Percentiles rank a stretch among this genome's conserved stretches.
Conservation (phyloP, 257 asterid genomes). For the Perilla frutescens region DNA sequence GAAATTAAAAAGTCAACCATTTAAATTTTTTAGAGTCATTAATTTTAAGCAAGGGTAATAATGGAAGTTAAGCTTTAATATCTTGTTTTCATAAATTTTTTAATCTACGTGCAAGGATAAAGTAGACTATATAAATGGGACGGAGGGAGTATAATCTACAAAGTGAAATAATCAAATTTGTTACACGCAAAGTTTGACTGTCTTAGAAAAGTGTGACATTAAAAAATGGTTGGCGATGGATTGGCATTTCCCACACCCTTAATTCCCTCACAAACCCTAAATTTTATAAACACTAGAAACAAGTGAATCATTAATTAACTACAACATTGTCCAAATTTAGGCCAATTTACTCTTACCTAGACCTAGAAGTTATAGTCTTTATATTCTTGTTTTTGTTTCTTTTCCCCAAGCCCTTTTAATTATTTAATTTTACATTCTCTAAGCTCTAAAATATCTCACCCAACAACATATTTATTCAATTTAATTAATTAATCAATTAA, state of each 20-base stretch:
- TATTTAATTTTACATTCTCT: slow-evolving; percentile 7
- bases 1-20: too few relatives aligned
- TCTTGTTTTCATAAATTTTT: too few relatives aligned
- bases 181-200: slow-evolving; percentile 45
- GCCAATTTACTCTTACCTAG: slow-evolving; percentile 54
- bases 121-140: too few relatives aligned
- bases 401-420: slow-evolving; percentile 36
- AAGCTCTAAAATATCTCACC: not conserved
- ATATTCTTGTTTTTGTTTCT: slow-evolving; percentile 44
- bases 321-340: slow-evolving; percentile 41
- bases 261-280: slow-evolving; percentile 52
- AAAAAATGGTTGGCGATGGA: slow-evolving; percentile 27
- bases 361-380: slow-evolving; percentile 51
- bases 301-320: slow-evolving; percentile 38
- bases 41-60: too few relatives aligned
- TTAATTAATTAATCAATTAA: not conserved
- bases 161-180: not conserved
- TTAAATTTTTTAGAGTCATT: too few relatives aligned
- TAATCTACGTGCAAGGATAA: too few relatives aligned
- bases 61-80: too few relatives aligned
- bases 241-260: slow-evolving; percentile 60
- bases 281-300: slow-evolving; percentile 46
- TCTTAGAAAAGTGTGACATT: slow-evolving; percentile 56
- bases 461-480: not conserved
- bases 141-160: not conserved